phyloP scores from a whole-genome alignment of 441 rosid genomes.

The Croton setiger region DNA sequence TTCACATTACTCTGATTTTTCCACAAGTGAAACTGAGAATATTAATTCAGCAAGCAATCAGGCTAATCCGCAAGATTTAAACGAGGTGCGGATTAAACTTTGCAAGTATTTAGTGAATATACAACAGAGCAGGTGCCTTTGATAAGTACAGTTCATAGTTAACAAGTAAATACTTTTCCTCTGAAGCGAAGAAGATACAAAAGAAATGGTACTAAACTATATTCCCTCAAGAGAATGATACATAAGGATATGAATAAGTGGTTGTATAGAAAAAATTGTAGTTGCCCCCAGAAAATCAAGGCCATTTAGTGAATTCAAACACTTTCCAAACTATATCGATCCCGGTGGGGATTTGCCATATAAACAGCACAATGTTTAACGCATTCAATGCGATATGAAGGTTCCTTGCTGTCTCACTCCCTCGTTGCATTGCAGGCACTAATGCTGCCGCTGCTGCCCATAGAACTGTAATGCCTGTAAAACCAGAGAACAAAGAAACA shows the following conservation, averaged over 20 bases:
- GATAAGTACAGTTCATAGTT: too few species aligned
- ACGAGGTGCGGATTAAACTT: too few species aligned
- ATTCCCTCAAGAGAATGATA: not conserved
- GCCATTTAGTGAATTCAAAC: slow-evolving; percentile 81
- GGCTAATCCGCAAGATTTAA: too few species aligned
- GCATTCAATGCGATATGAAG: slow-evolving; percentile 77
- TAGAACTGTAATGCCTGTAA: slow-evolving; percentile 67
- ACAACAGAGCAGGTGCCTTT: too few species aligned
- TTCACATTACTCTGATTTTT: too few species aligned
- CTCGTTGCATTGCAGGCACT: slow-evolving; percentile 89
- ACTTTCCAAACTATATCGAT: slow-evolving; percentile 70
- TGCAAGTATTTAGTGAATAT: too few species aligned
- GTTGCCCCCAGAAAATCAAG: slow-evolving; percentile 34
- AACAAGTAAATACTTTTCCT: too few species aligned
- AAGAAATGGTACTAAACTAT: not conserved
- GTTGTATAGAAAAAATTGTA: not conserved
- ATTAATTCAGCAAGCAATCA: too few species aligned
- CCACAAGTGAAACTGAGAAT: too few species aligned
- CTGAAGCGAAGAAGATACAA: not conserved
- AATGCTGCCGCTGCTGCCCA: slow-evolving; percentile 91
- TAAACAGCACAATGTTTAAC: slow-evolving; percentile 58
- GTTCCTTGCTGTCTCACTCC: slow-evolving; percentile 72
- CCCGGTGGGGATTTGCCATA: slow-evolving; percentile 84
- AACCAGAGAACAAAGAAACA: slow-evolving; percentile 7
- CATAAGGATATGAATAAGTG: not conserved